Conservation (phyloP, 345 rosid species). For the Brassica nigra region DNA sequence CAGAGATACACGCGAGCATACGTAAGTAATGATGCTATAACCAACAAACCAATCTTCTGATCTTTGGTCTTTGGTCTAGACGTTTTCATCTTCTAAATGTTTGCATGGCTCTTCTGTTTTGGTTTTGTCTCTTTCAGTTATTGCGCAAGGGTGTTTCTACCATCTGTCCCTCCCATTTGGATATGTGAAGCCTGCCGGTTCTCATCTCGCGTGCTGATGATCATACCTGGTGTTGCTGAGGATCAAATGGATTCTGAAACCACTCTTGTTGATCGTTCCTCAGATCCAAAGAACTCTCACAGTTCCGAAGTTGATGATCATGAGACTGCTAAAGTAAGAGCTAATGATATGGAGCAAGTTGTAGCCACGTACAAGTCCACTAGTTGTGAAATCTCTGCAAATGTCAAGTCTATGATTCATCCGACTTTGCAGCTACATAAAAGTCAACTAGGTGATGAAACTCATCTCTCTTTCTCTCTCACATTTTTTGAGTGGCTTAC, state of each 20-base stretch:
- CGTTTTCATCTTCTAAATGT: neutral
- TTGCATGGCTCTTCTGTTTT: slow-evolving; percentile 2
- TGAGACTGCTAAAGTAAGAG: neutral
- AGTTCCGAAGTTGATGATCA: neutral
- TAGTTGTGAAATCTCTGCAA: neutral
- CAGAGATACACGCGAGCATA: slow-evolving; percentile 33
- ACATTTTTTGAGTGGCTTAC: neutral
- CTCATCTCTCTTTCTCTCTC: neutral
- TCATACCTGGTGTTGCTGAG: neutral
- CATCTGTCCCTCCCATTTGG: slow-evolving; percentile 31
- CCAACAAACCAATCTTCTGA: too few relatives aligned
- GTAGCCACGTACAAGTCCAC: neutral
- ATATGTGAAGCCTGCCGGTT: slow-evolving; percentile 33
- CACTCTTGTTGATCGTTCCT: neutral
- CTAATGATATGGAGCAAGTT: neutral
- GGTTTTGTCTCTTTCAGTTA: slow-evolving; percentile 18
- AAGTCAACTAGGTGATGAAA: slow-evolving; percentile 12
- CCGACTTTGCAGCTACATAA: neutral
- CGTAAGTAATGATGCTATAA: slow-evolving; percentile 12
- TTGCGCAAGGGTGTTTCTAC: slow-evolving; percentile 8
- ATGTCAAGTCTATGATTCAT: neutral
- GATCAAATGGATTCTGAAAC: neutral
- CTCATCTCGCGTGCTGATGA: neutral
- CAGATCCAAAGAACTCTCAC: neutral
- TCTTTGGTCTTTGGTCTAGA: neutral